Conservation (phyloP, 164 flowering plant species). For the Dillenia turbinata region DNA sequence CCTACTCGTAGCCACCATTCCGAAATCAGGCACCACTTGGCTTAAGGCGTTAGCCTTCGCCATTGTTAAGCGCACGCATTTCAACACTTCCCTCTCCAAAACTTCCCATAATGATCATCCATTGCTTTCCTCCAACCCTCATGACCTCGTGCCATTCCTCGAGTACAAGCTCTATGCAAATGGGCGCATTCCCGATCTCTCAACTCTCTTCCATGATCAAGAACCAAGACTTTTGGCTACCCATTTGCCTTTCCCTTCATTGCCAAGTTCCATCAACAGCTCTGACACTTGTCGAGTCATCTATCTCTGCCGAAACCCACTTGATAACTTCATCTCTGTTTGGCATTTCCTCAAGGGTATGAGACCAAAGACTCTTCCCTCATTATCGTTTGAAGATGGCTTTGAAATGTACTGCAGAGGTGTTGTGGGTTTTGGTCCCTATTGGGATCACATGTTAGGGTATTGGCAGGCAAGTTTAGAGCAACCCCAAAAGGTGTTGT, state of each 20-base stretch:
- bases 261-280: conserved; percentile 21
- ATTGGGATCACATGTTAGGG: conserved; percentile 48
- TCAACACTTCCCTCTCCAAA: neutral
- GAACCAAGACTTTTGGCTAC: conserved; percentile 35
- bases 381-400: conserved; percentile 29
- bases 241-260: conserved; percentile 30
- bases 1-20: conserved; percentile 15
- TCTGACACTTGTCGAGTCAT: conserved; percentile 19
- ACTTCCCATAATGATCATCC: conserved; percentile 21
- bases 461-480: conserved; percentile 37
- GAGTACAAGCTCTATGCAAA: conserved; percentile 38
- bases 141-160: conserved; percentile 50
- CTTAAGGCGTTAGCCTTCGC: conserved; percentile 25
- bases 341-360: conserved; percentile 30
- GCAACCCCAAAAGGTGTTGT: conserved; percentile 30
- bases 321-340: conserved; percentile 40
- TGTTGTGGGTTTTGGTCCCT: conserved; percentile 31
- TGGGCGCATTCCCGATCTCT: conserved; percentile 26
- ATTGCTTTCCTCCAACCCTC: conserved; percentile 37
- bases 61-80: conserved; percentile 6
- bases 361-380: conserved; percentile 8
- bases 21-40: conserved; percentile 41
- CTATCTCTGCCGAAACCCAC: conserved; percentile 9
- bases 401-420: conserved; percentile 40
- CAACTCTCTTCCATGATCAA: neutral